Percentiles rank a stretch among this genome's conserved stretches.
Conservation (phyloP, 768 basidiomycete species). For the Jaapia argillacea region DNA sequence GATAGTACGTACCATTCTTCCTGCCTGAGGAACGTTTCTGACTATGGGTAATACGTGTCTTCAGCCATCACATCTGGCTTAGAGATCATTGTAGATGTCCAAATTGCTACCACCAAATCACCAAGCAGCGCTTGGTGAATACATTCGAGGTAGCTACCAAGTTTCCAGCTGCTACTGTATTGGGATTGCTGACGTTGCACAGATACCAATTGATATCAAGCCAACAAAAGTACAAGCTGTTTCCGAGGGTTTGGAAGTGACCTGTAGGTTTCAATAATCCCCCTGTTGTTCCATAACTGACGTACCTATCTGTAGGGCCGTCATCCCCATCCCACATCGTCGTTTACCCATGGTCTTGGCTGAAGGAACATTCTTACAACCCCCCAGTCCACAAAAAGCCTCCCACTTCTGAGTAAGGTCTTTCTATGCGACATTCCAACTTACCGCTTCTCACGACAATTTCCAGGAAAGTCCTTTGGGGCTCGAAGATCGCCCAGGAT, state of each 20-base stretch:
- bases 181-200: background rate
- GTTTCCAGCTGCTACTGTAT: background rate
- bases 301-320: constrained; percentile 32
- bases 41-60: background rate
- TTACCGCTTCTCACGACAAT: background rate
- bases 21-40: background rate
- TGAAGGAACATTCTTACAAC: constrained; percentile 72
- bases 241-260: constrained; percentile 56
- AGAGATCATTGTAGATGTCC: constrained; percentile 89
- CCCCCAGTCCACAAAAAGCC: constrained; percentile 26
- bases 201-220: constrained; percentile 73
- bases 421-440: background rate
- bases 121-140: constrained; percentile 84
- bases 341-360: constrained; percentile 82
- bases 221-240: constrained; percentile 50
- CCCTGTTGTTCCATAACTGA: background rate
- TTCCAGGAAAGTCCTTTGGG: constrained; percentile 72
- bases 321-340: constrained; percentile 61
- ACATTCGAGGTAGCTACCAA: constrained; percentile 61
- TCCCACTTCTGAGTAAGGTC: constrained; percentile 16
- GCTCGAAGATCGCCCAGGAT: constrained; percentile 57
- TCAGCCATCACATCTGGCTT: constrained; percentile 85
- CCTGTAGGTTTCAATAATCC: constrained; percentile 42
- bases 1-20: constrained; percentile 48
- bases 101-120: constrained; percentile 76